Conservation (phyloP, 768 basidiomycete species). For the Collybiopsis confluens region DNA sequence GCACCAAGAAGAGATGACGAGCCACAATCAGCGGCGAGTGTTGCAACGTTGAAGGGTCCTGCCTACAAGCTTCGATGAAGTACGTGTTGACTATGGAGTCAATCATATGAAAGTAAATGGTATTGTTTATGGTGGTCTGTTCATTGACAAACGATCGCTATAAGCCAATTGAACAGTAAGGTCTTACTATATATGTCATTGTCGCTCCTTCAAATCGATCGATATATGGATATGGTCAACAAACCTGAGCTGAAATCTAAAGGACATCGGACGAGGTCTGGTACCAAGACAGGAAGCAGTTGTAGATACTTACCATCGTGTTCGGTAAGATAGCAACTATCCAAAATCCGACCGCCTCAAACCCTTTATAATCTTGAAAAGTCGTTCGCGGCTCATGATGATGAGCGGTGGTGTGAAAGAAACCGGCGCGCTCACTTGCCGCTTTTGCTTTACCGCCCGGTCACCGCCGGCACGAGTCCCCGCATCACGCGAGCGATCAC, state of each 20-base stretch:
- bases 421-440: too few species aligned
- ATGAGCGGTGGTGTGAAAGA: too few species aligned
- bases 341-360: conserved; percentile 39
- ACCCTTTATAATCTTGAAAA: too few species aligned
- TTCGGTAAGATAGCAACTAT: too few species aligned
- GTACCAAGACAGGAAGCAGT: too few species aligned
- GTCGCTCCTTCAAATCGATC: conserved; percentile 58
- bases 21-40: conserved; percentile 56
- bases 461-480: too few species aligned
- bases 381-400: background rate
- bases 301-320: conserved; percentile 51
- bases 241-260: background rate
- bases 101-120: conserved; percentile 76
- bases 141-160: too few species aligned
- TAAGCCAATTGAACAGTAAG: too few species aligned
- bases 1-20: conserved; percentile 76
- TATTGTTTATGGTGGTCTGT: conserved; percentile 84
- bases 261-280: too few species aligned
- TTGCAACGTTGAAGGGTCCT: conserved; percentile 49
- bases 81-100: conserved; percentile 83
- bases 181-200: conserved; percentile 82
- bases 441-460: too few species aligned
- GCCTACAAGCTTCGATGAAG: conserved; percentile 60
- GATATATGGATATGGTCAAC: too few species aligned
- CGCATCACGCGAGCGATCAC: too few species aligned